Conservation (phyloP, 345 rosid species). For the Pistacia atlantica region DNA sequence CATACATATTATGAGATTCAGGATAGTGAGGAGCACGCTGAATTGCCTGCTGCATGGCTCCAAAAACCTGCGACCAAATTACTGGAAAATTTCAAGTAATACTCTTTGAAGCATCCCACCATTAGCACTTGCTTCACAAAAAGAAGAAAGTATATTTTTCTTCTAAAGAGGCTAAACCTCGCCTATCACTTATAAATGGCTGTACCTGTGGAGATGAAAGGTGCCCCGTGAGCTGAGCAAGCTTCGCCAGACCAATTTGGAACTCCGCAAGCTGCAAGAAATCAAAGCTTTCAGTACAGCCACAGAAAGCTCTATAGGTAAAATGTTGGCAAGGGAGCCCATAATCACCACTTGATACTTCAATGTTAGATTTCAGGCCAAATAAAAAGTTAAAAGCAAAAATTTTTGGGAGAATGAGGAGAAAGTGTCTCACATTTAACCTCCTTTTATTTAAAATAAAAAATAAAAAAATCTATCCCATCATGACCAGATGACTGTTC, state of each 20-base stretch:
- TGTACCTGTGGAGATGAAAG: slow-evolving; percentile 84
- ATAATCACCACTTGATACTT: slow-evolving; percentile 2
- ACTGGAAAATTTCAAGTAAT: slow-evolving; percentile 15
- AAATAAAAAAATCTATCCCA: not conserved
- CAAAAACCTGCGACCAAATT: slow-evolving; percentile 65
- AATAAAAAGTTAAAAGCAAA: not conserved
- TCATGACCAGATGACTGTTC: slow-evolving; percentile 8
- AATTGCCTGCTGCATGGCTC: slow-evolving; percentile 88
- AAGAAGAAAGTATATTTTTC: not conserved
- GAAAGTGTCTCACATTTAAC: not conserved
- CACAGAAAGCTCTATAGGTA: not conserved
- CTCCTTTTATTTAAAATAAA: not conserved
- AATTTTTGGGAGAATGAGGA: not conserved
- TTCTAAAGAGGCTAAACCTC: not conserved
- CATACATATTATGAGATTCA: slow-evolving; percentile 85
- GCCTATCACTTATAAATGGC: slow-evolving; percentile 6
- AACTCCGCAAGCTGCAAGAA: slow-evolving; percentile 83
- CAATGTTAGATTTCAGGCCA: not conserved
- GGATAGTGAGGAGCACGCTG: slow-evolving; percentile 77
- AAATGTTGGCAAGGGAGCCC: not conserved
- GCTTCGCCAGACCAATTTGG: slow-evolving; percentile 87
- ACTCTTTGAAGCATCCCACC: slow-evolving; percentile 1
- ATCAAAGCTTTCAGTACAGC: slow-evolving; percentile 16
- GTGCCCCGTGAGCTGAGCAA: slow-evolving; percentile 67
- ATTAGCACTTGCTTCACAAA: slow-evolving; percentile 5